Evolutionary conservation across 2,329 filamentous ascomycete genomes (phyloP).

Genomic region (Diaporthe sp.): DNA sequence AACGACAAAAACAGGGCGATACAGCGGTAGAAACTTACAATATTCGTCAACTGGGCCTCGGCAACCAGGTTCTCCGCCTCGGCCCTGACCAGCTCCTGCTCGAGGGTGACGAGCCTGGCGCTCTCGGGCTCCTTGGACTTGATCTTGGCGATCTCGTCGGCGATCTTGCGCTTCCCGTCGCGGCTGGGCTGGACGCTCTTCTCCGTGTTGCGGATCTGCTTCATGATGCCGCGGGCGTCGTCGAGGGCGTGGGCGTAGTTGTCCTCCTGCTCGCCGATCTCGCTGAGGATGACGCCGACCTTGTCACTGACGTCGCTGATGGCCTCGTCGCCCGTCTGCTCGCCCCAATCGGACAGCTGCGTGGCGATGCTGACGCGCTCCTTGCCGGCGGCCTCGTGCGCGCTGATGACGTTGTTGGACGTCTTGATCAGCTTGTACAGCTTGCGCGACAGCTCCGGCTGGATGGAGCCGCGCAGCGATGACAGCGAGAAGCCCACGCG

Average conservation of each 20-base stretch:
- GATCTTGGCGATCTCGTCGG: conserved; percentile 91
- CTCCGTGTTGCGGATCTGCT: conserved; percentile 96
- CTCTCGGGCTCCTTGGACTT: conserved; percentile 94
- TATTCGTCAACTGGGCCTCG: conserved; percentile 95
- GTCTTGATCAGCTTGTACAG: conserved; percentile 95
- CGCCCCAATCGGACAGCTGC: conserved; percentile 97
- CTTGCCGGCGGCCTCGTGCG: conserved; percentile 86
- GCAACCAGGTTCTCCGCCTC: conserved; percentile 97
- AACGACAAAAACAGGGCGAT: neutral
- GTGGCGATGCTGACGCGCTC: conserved; percentile 88
- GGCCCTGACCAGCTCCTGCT: conserved; percentile 96
- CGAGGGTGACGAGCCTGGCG: conserved; percentile 83
- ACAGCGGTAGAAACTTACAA: conserved; percentile 70
- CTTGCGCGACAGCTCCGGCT: conserved; percentile 90
- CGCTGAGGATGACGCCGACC: conserved; percentile 90
- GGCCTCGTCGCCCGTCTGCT: conserved; percentile 88
- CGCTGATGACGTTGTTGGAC: conserved; percentile 88
- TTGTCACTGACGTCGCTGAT: conserved; percentile 95
- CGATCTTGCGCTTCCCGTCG: conserved; percentile 88
- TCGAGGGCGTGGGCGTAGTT: conserved; percentile 88
- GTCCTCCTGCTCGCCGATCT: conserved; percentile 96
- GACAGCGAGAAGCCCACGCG: conserved; percentile 87
- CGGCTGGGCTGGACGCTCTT: conserved; percentile 93
- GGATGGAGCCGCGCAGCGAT: conserved; percentile 85
- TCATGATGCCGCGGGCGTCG: conserved; percentile 85